Conservation (phyloP, 208 protist species). For the Wallacemonas sp. region DNA sequence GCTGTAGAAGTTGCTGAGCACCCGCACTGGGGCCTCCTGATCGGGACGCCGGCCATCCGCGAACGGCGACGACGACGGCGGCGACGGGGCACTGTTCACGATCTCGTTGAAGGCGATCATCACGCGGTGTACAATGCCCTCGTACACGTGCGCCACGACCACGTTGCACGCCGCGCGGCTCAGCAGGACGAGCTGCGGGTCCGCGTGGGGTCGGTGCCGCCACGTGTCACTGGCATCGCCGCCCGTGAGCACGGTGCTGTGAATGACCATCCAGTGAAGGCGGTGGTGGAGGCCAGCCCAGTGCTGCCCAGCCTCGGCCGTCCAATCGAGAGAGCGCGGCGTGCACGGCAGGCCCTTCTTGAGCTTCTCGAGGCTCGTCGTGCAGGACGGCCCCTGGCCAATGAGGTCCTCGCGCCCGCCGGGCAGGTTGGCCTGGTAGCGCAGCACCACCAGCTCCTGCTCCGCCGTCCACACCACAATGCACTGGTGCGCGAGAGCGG, state of each 20-base stretch:
- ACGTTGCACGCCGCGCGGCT: background rate
- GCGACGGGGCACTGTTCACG: background rate
- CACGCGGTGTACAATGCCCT: conserved; percentile 7
- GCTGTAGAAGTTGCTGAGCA: conserved; percentile 20
- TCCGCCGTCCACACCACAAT: conserved; percentile 63
- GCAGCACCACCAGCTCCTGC: conserved; percentile 56
- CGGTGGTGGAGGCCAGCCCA: conserved; percentile 11
- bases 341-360: background rate
- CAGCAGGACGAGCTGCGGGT: background rate
- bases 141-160: conserved; percentile 8
- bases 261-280: conserved; percentile 11
- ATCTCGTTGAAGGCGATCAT: background rate
- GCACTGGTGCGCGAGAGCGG: conserved; percentile 66
- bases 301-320: conserved; percentile 15
- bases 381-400: background rate
- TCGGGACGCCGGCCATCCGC: background rate
- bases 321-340: background rate
- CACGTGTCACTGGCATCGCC: background rate
- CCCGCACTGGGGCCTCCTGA: background rate
- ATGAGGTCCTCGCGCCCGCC: conserved; percentile 6
- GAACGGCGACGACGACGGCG: no score
- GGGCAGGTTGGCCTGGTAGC: conserved; percentile 75
- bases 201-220: background rate
- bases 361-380: background rate
- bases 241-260: background rate